These are phyloP conservation scores for Sphaerobolus stellatus DNA, from an alignment of 1,284 basidiomycete genomes.

Conservation along the genomic window DNA sequence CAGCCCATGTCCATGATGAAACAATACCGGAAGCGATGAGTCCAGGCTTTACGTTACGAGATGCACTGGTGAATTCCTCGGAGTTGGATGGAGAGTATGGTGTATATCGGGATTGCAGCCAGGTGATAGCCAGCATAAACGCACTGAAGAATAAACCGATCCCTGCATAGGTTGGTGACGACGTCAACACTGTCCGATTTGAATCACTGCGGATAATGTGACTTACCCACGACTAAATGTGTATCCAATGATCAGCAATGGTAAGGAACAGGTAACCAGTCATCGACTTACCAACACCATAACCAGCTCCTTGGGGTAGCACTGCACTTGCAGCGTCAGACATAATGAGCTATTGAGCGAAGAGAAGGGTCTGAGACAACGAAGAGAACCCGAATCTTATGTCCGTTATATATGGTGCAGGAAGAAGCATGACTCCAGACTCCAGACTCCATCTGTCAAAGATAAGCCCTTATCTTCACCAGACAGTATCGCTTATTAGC, in stretches of 20 bases:
- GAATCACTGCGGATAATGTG: not conserved
- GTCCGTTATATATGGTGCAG: too few species aligned
- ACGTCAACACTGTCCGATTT: not conserved
- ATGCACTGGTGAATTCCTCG: slow-evolving; percentile 84
- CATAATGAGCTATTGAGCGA: too few species aligned
- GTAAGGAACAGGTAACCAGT: not conserved
- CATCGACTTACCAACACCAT: slow-evolving; percentile 71
- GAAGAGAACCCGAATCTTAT: too few species aligned
- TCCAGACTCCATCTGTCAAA: too few species aligned
- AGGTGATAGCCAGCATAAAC: slow-evolving; percentile 73
- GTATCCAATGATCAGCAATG: not conserved
- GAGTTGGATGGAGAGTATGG: slow-evolving; percentile 67
- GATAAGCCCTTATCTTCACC: too few species aligned
- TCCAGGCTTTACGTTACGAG: slow-evolving; percentile 81
- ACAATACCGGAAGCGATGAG: slow-evolving; percentile 90
- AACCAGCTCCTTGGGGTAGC: slow-evolving; percentile 70
- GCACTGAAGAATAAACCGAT: slow-evolving; percentile 82
- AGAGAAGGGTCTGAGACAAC: too few species aligned
- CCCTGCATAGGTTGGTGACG: slow-evolving; percentile 38
- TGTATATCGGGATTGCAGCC: slow-evolving; percentile 71
- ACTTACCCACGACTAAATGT: slow-evolving; percentile 7
- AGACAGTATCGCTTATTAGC: too few species aligned
- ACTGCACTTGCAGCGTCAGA: slow-evolving; percentile 27
- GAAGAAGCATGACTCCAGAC: too few species aligned
- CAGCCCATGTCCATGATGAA: slow-evolving; percentile 83